Conservation (phyloP, 169 alveolate genomes). For the Plasmodium malariae region DNA sequence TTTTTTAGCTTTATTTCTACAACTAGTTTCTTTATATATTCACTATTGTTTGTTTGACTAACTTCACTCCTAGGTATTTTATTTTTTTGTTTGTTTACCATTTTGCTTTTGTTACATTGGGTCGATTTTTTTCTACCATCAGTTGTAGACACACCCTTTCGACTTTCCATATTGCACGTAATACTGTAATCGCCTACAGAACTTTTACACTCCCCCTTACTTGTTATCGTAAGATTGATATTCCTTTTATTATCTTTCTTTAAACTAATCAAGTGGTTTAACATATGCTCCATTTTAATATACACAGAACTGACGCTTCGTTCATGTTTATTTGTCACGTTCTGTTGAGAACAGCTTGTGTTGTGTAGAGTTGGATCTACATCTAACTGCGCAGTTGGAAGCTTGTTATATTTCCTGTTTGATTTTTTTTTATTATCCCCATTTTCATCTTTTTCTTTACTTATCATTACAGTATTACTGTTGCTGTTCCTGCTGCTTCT, state of each 20-base stretch:
- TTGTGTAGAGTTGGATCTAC: neutral
- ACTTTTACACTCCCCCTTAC: neutral
- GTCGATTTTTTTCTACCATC: neutral
- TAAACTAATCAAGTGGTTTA: neutral
- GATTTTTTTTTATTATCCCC: neutral
- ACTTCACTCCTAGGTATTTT: neutral
- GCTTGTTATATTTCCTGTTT: neutral
- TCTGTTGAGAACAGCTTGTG: neutral
- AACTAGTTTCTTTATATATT: neutral
- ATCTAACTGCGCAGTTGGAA: neutral
- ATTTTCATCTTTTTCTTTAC: too few relatives aligned
- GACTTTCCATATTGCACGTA: neutral
- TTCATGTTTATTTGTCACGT: neutral
- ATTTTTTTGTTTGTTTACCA: neutral
- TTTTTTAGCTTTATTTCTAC: slow-evolving; percentile 31
- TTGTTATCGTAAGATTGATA: neutral
- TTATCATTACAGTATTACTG: too few relatives aligned
- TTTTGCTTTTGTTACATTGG: neutral
- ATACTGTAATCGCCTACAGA: neutral
- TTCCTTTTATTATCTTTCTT: neutral
- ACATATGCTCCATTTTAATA: neutral
- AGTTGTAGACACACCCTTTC: neutral
- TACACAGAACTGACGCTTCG: neutral
- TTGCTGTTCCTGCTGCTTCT: too few relatives aligned
- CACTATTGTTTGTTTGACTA: neutral